Conservation (phyloP, 2,329 filamentous ascomycete genomes). For the Pestalotiopsis sp. region DNA sequence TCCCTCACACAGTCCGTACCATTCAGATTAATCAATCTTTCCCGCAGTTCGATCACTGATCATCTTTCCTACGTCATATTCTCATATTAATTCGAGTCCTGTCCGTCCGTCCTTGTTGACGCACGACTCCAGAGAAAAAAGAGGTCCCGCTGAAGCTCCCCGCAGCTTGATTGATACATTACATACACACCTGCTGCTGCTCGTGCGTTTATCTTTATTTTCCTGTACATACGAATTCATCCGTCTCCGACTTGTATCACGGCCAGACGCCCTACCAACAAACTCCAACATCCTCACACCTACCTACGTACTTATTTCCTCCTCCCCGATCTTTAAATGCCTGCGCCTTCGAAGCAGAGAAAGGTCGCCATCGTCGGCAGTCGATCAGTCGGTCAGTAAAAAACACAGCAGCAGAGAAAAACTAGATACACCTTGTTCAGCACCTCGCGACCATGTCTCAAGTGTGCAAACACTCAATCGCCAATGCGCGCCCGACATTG, state of each 20-base stretch:
- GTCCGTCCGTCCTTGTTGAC: not conserved
- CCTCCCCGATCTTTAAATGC: constrained; percentile 43
- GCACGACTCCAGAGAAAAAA: not conserved
- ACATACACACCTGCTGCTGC: not conserved
- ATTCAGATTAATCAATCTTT: not conserved
- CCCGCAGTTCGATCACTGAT: not conserved
- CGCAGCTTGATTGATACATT: constrained; percentile 10
- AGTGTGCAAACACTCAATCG: constrained; percentile 1
- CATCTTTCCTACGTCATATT: constrained; percentile 14
- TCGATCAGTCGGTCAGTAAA: constrained; percentile 70
- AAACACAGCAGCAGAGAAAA: not conserved
- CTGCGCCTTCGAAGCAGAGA: constrained; percentile 69
- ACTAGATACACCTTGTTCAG: not conserved
- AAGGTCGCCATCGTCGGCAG: constrained; percentile 84
- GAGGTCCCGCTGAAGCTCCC: not conserved
- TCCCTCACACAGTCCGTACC: not conserved
- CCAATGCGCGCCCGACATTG: not conserved
- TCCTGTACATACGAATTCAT: not conserved
- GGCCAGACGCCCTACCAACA: not conserved
- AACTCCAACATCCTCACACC: not conserved
- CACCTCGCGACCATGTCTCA: not conserved
- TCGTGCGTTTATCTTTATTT: not conserved
- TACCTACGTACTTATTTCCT: not conserved
- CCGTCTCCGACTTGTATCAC: not conserved
- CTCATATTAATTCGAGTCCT: constrained; percentile 10